Percentiles rank a stretch among this genome's conserved stretches.
Evolutionary conservation across 352 stramenopile species (phyloP).

Genomic region (Phytophthora pistaciae): DNA sequence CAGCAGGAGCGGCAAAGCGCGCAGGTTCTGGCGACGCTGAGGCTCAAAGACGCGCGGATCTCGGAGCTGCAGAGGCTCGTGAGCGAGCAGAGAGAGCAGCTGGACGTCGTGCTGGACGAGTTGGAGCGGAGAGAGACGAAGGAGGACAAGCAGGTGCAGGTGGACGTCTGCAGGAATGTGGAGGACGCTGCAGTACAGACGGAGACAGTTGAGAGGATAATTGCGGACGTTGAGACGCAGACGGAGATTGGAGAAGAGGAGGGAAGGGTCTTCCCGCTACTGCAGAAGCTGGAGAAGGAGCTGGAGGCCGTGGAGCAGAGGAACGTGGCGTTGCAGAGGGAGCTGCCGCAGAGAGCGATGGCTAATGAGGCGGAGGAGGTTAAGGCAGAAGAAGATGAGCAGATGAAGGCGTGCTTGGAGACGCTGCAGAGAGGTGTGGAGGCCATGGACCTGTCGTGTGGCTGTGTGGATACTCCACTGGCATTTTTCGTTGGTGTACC

Average conservation of each 20-base stretch:
- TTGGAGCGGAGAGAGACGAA: slow-evolving; percentile 36
- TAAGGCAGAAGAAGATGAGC: slow-evolving; percentile 3
- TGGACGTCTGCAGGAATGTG: background rate
- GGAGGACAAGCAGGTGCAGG: slow-evolving; percentile 24
- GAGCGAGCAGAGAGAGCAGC: slow-evolving; percentile 33
- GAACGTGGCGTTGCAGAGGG: slow-evolving; percentile 31
- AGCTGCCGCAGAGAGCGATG: slow-evolving; percentile 18
- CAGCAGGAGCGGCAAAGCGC: slow-evolving; percentile 33
- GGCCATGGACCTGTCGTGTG: slow-evolving; percentile 29
- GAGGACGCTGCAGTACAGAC: slow-evolving; percentile 29
- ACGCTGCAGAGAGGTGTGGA: slow-evolving; percentile 29
- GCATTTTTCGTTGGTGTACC: slow-evolving; percentile 17
- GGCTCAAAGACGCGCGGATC: slow-evolving; percentile 30
- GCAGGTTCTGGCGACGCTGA: slow-evolving; percentile 35
- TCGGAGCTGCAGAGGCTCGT: slow-evolving; percentile 22
- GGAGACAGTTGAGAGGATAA: background rate
- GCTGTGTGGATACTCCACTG: slow-evolving; percentile 30
- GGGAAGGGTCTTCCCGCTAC: slow-evolving; percentile 1
- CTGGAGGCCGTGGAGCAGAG: slow-evolving; percentile 29
- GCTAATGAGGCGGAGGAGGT: slow-evolving; percentile 6
- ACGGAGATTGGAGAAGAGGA: slow-evolving; percentile 4
- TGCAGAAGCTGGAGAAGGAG: slow-evolving; percentile 38
- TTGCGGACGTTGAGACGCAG: slow-evolving; percentile 13
- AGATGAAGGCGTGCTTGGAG: slow-evolving; percentile 24
- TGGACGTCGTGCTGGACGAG: slow-evolving; percentile 41